phyloP scores from a whole-genome alignment of 441 rosid species.

The Bruguiera hainesii region DNA sequence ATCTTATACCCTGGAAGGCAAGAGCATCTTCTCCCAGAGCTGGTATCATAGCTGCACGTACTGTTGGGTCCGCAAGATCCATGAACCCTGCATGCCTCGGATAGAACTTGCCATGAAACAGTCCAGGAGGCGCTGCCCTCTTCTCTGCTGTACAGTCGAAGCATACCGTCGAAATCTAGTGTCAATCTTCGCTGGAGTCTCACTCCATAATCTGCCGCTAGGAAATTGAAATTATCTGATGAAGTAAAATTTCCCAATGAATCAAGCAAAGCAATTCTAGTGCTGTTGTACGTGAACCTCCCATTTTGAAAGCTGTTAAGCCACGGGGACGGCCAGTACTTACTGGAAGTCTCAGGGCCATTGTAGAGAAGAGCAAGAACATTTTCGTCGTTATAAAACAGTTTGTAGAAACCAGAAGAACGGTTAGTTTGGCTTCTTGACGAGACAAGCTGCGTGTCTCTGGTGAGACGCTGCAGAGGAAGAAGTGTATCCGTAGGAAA shows the following conservation, averaged over 20 bases:
- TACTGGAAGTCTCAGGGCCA: neutral
- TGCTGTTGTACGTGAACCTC: neutral
- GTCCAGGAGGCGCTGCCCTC: neutral
- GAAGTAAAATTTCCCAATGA: neutral
- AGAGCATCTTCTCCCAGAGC: neutral
- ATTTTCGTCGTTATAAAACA: neutral
- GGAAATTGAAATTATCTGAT: neutral
- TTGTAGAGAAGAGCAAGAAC: neutral
- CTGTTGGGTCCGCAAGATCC: constrained; percentile 4
- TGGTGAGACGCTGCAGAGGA: neutral
- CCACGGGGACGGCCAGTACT: neutral
- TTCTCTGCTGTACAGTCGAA: neutral
- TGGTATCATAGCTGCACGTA: neutral
- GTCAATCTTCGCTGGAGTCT: constrained; percentile 1
- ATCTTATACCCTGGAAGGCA: neutral
- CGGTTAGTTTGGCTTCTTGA: neutral
- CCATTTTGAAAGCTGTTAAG: too few relatives aligned
- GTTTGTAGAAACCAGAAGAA: constrained; percentile 1
- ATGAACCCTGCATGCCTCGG: neutral
- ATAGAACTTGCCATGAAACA: neutral
- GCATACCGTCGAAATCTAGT: neutral
- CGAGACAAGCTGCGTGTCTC: neutral
- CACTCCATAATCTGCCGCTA: neutral
- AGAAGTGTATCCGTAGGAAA: constrained; percentile 2
- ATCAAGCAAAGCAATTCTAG: neutral